Conservation (phyloP, 2,329 filamentous ascomycete genomes). For the Knoxdaviesia capensis region DNA sequence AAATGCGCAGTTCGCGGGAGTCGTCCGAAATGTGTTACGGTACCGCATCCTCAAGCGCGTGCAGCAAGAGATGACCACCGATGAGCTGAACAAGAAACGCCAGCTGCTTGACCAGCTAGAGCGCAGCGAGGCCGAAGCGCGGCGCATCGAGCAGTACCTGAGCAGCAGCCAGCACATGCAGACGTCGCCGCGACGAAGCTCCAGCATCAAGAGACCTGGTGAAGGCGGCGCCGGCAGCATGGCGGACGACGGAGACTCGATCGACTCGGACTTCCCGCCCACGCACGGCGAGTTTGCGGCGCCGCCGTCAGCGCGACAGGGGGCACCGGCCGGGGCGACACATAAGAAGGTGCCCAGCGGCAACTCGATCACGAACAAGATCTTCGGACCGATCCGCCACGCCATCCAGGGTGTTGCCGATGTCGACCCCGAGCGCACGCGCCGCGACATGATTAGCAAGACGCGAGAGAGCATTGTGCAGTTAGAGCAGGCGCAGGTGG, state of each 20-base stretch:
- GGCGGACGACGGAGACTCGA: conserved; percentile 62
- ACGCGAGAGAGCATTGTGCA: conserved; percentile 72
- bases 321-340: conserved; percentile 24
- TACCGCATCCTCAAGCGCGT: conserved; percentile 87
- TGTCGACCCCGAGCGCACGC: conserved; percentile 80
- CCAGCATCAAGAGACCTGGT: too few species aligned
- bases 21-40: conserved; percentile 71
- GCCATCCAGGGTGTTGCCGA: conserved; percentile 93
- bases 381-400: conserved; percentile 88
- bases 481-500: conserved; percentile 77
- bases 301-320: conserved; percentile 57
- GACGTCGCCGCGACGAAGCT: conserved; percentile 24
- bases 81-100: conserved; percentile 79
- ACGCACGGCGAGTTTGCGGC: conserved; percentile 56
- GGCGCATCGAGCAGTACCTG: conserved; percentile 83
- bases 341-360: conserved; percentile 71
- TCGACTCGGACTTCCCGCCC: conserved; percentile 90
- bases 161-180: conserved; percentile 46
- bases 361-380: conserved; percentile 82
- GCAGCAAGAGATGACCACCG: conserved; percentile 91
- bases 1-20: conserved; percentile 88
- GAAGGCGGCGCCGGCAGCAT: conserved; percentile 18
- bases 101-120: conserved; percentile 73
- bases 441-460: conserved; percentile 87
- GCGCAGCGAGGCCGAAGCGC: conserved; percentile 78